These are phyloP conservation scores for Lasiosphaeriaceae sp. DNA, from an alignment of 495 filamentous ascomycete genomes.

Conservation along the genomic window DNA sequence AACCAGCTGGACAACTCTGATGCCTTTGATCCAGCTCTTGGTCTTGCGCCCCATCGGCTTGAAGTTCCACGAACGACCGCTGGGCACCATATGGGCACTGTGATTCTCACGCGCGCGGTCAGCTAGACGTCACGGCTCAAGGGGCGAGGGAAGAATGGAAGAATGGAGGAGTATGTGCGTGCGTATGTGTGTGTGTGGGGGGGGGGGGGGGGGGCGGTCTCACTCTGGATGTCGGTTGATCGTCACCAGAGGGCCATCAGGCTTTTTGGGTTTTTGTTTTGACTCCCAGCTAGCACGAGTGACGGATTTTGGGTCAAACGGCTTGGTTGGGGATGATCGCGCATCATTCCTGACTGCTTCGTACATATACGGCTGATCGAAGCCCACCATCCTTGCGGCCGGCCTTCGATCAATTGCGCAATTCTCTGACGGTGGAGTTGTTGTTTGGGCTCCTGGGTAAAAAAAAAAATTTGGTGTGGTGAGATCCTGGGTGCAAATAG, in stretches of 20 bases:
- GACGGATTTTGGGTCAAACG: slow-evolving; percentile 79
- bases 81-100: slow-evolving; percentile 26
- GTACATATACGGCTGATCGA: slow-evolving; percentile 74
- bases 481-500: not conserved
- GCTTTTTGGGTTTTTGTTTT: slow-evolving; percentile 61
- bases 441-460: not conserved
- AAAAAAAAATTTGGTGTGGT: not conserved
- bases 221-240: slow-evolving; percentile 84
- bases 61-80: slow-evolving; percentile 19
- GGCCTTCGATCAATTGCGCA: not conserved
- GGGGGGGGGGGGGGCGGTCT: slow-evolving; percentile 1
- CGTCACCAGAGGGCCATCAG: slow-evolving; percentile 68
- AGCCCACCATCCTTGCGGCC: slow-evolving; percentile 49
- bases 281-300: slow-evolving; percentile 66
- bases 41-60: slow-evolving; percentile 65
- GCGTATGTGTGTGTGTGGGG: too few species aligned
- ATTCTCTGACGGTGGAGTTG: not conserved
- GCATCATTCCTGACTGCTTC: slow-evolving; percentile 46
- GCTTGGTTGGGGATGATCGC: slow-evolving; percentile 46
- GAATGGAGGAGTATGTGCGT: not conserved
- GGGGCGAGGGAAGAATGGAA: not conserved
- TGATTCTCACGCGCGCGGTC: not conserved
- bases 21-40: slow-evolving; percentile 63
- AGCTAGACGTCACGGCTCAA: too few species aligned
- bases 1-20: slow-evolving; percentile 60